These are phyloP conservation scores for Syzygium oleosum DNA, from an alignment of 345 rosid species.

Conservation along the genomic window DNA sequence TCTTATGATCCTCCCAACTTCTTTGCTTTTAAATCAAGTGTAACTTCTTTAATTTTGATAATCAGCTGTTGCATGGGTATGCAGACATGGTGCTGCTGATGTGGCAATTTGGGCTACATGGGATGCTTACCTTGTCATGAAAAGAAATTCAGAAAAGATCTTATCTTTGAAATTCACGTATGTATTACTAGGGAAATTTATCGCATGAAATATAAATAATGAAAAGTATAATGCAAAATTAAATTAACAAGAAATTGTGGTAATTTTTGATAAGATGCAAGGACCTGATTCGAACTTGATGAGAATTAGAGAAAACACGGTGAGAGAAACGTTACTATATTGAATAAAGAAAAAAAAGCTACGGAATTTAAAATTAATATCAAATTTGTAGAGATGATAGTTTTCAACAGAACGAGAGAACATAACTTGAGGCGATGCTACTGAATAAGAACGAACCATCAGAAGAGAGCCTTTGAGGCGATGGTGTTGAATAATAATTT, in stretches of 20 bases:
- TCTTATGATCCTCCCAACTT: background rate
- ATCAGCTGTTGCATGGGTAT: background rate
- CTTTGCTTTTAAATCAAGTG: background rate
- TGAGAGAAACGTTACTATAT: background rate
- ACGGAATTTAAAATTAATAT: background rate
- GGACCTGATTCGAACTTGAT: background rate
- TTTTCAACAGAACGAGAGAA: background rate
- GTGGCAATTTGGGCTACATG: background rate
- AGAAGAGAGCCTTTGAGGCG: background rate
- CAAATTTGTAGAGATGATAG: background rate
- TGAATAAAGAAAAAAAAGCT: background rate
- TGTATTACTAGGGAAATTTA: background rate
- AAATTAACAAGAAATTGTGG: background rate
- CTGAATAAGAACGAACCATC: background rate
- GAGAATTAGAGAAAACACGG: background rate
- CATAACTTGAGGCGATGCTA: background rate
- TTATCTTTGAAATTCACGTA: background rate
- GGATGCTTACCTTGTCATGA: background rate
- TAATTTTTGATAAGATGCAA: background rate
- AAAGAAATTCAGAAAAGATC: background rate
- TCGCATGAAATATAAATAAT: background rate
- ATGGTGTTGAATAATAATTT: background rate
- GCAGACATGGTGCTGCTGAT: background rate
- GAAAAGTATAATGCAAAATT: background rate
- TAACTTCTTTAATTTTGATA: background rate